Conservation (phyloP, 2,329 filamentous ascomycete genomes). For the Colletotrichum sp. region DNA sequence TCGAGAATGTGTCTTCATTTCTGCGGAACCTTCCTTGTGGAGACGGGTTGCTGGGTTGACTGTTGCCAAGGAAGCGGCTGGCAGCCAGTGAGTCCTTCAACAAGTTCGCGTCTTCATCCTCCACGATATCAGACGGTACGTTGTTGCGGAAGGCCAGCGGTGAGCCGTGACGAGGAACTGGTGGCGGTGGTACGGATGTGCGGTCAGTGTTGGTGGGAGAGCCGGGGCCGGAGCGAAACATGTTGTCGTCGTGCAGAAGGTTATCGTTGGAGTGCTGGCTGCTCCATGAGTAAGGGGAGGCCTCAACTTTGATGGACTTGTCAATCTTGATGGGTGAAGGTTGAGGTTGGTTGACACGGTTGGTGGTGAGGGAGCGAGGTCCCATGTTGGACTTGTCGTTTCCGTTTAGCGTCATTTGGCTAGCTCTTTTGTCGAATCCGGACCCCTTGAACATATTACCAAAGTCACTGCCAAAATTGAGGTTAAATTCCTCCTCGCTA, state of each 20-base stretch:
- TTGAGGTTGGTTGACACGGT: constrained; percentile 45
- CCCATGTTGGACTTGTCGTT: constrained; percentile 33
- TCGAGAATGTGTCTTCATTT: constrained; percentile 43
- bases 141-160: constrained; percentile 32
- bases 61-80: constrained; percentile 46
- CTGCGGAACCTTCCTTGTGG: constrained; percentile 37
- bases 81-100: constrained; percentile 58
- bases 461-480: constrained; percentile 65
- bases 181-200: constrained; percentile 36
- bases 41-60: constrained; percentile 12
- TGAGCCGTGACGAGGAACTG: constrained; percentile 44
- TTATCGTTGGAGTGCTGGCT: constrained; percentile 57
- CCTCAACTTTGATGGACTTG: constrained; percentile 46
- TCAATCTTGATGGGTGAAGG: constrained; percentile 56
- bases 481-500: constrained; percentile 44
- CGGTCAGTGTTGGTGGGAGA: constrained; percentile 36
- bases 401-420: constrained; percentile 50
- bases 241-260: constrained; percentile 46
- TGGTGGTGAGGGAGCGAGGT: constrained; percentile 51
- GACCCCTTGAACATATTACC: constrained; percentile 54
- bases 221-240: constrained; percentile 42
- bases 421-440: constrained; percentile 60
- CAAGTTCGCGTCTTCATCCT: constrained; percentile 60
- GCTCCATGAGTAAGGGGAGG: constrained; percentile 53
- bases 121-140: constrained; percentile 41